Evolutionary conservation across 1,284 basidiomycete species (phyloP).

Genomic region (Grifola frondosa): DNA sequence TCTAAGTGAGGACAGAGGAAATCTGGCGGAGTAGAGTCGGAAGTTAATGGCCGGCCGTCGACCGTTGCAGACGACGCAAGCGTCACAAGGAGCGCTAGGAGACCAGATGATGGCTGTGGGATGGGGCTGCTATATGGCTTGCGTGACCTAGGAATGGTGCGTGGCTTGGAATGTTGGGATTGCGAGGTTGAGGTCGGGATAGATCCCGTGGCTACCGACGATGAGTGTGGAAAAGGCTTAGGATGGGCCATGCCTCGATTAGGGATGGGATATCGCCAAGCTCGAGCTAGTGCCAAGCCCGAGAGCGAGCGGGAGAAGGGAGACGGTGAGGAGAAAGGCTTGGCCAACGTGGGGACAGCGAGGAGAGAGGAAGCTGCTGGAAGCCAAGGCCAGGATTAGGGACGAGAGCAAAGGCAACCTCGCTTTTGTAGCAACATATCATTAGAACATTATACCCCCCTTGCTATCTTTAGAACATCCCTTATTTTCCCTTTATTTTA

Average conservation of each 20-base stretch:
- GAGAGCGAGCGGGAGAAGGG: slow-evolving; percentile 9
- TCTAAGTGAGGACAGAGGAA: slow-evolving; percentile 61
- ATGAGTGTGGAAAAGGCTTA: slow-evolving; percentile 13
- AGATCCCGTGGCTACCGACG: slow-evolving; percentile 4
- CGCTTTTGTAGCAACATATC: slow-evolving; percentile 19
- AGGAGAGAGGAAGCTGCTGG: slow-evolving; percentile 5
- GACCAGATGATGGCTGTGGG: slow-evolving; percentile 38
- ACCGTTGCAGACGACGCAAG: slow-evolving; percentile 46
- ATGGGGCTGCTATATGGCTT: slow-evolving; percentile 13
- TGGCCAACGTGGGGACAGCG: slow-evolving; percentile 7
- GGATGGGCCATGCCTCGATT: slow-evolving; percentile 18
- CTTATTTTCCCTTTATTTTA: background rate
- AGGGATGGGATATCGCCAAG: slow-evolving; percentile 10
- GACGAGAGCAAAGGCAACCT: slow-evolving; percentile 6
- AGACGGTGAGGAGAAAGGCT: slow-evolving; percentile 5
- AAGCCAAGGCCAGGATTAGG: slow-evolving; percentile 3
- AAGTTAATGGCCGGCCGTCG: slow-evolving; percentile 44
- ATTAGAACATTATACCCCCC: slow-evolving; percentile 16
- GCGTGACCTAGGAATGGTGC: slow-evolving; percentile 9
- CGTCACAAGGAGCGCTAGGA: slow-evolving; percentile 56
- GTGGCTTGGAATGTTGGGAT: too few relatives aligned
- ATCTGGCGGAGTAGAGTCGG: slow-evolving; percentile 42
- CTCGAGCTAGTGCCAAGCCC: slow-evolving; percentile 10
- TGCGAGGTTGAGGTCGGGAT: slow-evolving; percentile 6
- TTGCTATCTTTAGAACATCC: slow-evolving; percentile 1